Base-by-base conservation (phyloP, 2,329 filamentous ascomycete genomes). In the Sporothrix pallida region DNA sequence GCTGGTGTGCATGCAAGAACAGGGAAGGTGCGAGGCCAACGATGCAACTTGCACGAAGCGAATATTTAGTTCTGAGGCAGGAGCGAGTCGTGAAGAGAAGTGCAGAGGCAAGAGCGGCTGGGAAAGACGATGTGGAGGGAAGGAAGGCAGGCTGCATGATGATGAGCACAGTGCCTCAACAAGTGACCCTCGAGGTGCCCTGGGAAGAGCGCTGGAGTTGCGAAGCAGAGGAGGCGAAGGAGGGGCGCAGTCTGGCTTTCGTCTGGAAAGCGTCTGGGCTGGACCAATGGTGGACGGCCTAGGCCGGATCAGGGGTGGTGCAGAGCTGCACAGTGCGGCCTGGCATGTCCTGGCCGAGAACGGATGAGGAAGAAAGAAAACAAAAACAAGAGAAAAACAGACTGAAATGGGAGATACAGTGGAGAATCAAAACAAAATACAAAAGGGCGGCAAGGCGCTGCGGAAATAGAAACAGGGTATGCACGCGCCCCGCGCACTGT, bases 321-420 rank as follows among this genome's bases (percentile, higher is more conserved):
- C 58, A 31, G 70, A 37, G 17, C 1, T 12, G 12, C 58, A 72
- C 70, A 72, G 70, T 72, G 70, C 20, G 70, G 23, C 15, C 20
- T 26, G 26, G 26, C 17, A n/a, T 54, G 3, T 42, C 17, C 3
- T 20, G 48, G 50, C 62, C 71, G 62, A 58, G 62, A 68, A 68
- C 71, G 62, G 71, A 72, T 68, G 23, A 23, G 71, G 62, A 72
- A 50, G 62, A 68, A 72, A 67, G 62, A 60, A 72, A 72, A 72
- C 54, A 71, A 72, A 72, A 67, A 52, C 62, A 72, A 72, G 37
- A 17, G 23, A 26, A 44, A 67, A 58, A 31, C 20, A 56, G 12
- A 23, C 52, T 20, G 56, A 46, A 37, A 37, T 37, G 44, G 13
- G 12, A 13, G 42, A 37, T 37, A 12, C 60, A 48, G 58, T 72